Evolutionary conservation across 495 filamentous ascomycete species (phyloP).

Genomic region (Penicillium coprophilum): DNA sequence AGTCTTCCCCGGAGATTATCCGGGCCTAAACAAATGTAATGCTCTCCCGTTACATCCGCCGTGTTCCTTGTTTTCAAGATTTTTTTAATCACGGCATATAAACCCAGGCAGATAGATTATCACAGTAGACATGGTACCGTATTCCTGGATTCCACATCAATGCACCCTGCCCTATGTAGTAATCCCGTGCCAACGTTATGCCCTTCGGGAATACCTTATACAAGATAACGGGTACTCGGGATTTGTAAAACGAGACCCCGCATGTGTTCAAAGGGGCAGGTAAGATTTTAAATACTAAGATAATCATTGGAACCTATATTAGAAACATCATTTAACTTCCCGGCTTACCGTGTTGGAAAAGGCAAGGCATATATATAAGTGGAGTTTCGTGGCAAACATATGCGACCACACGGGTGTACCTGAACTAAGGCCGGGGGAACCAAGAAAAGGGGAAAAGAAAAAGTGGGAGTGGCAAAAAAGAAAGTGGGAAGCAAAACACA

Average conservation of each 20-base stretch:
- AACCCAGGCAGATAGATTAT: slow-evolving; percentile 5
- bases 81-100: not conserved
- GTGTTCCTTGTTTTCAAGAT: not conserved
- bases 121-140: not conserved
- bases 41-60: slow-evolving; percentile 6
- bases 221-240: not conserved
- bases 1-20: slow-evolving; percentile 6
- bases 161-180: not conserved
- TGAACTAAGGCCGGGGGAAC: slow-evolving; percentile 12
- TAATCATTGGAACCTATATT: not conserved
- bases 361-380: not conserved
- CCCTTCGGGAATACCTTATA: not conserved
- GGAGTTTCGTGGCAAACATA: slow-evolving; percentile 10
- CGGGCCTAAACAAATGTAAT: not conserved
- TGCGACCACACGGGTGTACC: slow-evolving; percentile 13
- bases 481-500: slow-evolving; percentile 15
- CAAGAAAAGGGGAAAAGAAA: slow-evolving; percentile 10
- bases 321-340: slow-evolving; percentile 6
- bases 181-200: not conserved
- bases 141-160: not conserved
- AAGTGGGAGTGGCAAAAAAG: slow-evolving; percentile 14
- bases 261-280: not conserved
- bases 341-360: slow-evolving; percentile 7
- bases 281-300: slow-evolving; percentile 8
- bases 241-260: not conserved